Evolutionary conservation across 1,284 basidiomycete genomes (phyloP).

Genomic region (Puccinia triticina): DNA sequence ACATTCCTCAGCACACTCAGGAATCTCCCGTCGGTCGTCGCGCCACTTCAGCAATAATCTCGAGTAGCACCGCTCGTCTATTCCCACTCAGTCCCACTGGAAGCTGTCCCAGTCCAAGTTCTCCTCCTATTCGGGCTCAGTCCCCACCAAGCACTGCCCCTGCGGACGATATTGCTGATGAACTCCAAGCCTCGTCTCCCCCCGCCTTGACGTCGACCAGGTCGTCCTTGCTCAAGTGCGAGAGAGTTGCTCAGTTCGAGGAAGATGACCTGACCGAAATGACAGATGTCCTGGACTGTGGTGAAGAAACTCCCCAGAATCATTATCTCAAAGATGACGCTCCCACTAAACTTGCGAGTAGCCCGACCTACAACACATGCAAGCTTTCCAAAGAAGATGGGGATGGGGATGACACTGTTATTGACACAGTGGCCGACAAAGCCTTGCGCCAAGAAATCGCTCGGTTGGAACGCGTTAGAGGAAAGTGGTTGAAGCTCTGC

Average conservation of each 20-base stretch:
- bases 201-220: slow-evolving; percentile 9
- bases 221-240: slow-evolving; percentile 9
- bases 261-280: slow-evolving; percentile 13
- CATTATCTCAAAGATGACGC: neutral
- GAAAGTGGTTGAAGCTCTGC: slow-evolving; percentile 31
- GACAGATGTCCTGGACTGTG: neutral
- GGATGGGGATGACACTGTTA: neutral
- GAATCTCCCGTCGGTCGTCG: slow-evolving; percentile 15
- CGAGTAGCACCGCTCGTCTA: slow-evolving; percentile 13
- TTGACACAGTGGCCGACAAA: neutral
- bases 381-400: neutral
- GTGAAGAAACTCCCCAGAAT: slow-evolving; percentile 11
- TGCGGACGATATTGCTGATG: neutral
- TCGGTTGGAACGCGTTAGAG: slow-evolving; percentile 16
- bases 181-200: slow-evolving; percentile 1
- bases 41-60: slow-evolving; percentile 4
- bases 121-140: neutral
- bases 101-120: slow-evolving; percentile 20
- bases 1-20: neutral
- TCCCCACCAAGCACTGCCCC: neutral
- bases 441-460: slow-evolving; percentile 14
- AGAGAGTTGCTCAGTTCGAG: neutral
- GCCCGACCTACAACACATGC: neutral
- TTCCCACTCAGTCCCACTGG: slow-evolving; percentile 11
- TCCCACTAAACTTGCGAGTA: neutral